Evolutionary conservation across 768 basidiomycete species (phyloP).

Genomic region (Amanita muscaria): DNA sequence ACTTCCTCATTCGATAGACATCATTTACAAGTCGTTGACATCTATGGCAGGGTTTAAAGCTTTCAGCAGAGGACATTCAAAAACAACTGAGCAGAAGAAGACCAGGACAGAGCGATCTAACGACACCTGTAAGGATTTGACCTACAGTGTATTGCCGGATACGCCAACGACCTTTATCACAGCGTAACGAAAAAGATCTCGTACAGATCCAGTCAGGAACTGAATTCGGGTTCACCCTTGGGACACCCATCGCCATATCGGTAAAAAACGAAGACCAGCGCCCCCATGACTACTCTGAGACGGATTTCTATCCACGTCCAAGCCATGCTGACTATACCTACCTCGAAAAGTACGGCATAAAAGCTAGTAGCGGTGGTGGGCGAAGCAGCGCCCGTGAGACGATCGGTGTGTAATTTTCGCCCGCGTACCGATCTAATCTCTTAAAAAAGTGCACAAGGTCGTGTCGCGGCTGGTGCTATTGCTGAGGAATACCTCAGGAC

Average conservation of each 20-base stretch:
- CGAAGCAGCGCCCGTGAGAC: slow-evolving; percentile 94
- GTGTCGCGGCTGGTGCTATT: slow-evolving; percentile 96
- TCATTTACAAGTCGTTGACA: not conserved
- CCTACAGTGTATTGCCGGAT: slow-evolving; percentile 1
- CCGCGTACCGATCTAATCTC: not conserved
- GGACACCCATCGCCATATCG: slow-evolving; percentile 94
- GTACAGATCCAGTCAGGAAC: slow-evolving; percentile 91
- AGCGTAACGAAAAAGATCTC: slow-evolving; percentile 94
- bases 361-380: slow-evolving; percentile 95
- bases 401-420: slow-evolving; percentile 53
- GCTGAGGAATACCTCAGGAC: slow-evolving; percentile 90
- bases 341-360: slow-evolving; percentile 93
- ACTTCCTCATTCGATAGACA: slow-evolving; percentile 17
- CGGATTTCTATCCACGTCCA: slow-evolving; percentile 93
- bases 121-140: slow-evolving; percentile 70
- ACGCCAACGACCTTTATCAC: not conserved
- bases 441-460: slow-evolving; percentile 40
- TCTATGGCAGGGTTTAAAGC: slow-evolving; percentile 59
- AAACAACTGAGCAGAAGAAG: slow-evolving; percentile 82
- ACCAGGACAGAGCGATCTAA: slow-evolving; percentile 94
- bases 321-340: slow-evolving; percentile 98
- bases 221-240: slow-evolving; percentile 91
- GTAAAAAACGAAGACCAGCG: slow-evolving; percentile 98
- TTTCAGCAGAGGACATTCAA: slow-evolving; percentile 82
- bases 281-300: slow-evolving; percentile 97